A percentile compares a stretch with the other conserved stretches of the same genome.
phyloP scores from a whole-genome alignment of 768 basidiomycete species.

The Lyophyllum semitale region DNA sequence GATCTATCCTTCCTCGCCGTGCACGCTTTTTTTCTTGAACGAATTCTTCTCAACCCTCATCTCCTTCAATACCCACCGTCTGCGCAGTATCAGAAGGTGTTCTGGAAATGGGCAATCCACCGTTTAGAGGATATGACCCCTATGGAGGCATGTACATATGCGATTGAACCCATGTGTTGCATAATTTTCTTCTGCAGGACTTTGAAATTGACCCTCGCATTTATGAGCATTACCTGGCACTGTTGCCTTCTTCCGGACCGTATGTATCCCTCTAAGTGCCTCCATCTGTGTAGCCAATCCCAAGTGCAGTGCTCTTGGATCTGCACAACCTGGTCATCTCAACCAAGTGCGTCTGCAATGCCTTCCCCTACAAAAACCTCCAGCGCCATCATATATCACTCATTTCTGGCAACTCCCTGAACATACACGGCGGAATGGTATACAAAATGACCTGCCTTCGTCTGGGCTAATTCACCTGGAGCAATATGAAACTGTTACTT shows the following conservation, averaged over 20 bases:
- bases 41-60: constrained; percentile 54
- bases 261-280: constrained; percentile 19
- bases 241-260: constrained; percentile 41
- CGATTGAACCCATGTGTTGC: not conserved
- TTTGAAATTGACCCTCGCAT: constrained; percentile 66
- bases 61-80: constrained; percentile 65
- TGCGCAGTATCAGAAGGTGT: constrained; percentile 56
- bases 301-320: constrained; percentile 20
- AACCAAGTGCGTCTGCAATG: constrained; percentile 27
- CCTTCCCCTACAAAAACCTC: constrained; percentile 33
- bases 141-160: constrained; percentile 47
- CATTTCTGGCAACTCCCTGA: constrained; percentile 53
- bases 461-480: constrained; percentile 18
- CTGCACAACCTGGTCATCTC: constrained; percentile 19
- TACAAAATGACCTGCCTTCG: not conserved
- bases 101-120: constrained; percentile 75
- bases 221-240: constrained; percentile 60
- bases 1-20: constrained; percentile 36
- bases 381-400: constrained; percentile 63
- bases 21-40: constrained; percentile 57
- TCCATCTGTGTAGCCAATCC: constrained; percentile 3
- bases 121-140: constrained; percentile 48
- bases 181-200: constrained; percentile 33
- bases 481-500: constrained; percentile 48
- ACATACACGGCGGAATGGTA: not conserved